phyloP scores from a whole-genome alignment of 805 yeast genomes.

The Candida tibetensis region DNA sequence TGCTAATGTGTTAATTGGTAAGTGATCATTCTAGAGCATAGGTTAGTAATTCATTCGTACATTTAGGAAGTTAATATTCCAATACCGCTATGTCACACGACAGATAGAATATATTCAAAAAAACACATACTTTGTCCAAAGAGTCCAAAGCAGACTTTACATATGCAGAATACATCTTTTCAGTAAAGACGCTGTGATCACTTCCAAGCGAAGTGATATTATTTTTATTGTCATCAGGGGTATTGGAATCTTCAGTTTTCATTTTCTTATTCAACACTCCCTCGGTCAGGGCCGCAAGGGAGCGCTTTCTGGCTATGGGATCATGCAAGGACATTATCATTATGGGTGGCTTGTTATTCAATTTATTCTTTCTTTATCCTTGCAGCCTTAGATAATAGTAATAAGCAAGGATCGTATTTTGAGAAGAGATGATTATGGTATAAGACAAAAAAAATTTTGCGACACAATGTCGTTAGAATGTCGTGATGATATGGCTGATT shows the following conservation, averaged over 20 bases:
- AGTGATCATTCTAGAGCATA: constrained; percentile 36
- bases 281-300: constrained; percentile 16
- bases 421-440: constrained; percentile 8
- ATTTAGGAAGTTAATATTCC: too few species aligned
- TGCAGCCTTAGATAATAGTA: too few species aligned
- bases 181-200: constrained; percentile 25
- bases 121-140: constrained; percentile 50
- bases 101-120: constrained; percentile 5
- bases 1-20: constrained; percentile 58
- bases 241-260: constrained; percentile 15
- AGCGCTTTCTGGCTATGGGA: constrained; percentile 33
- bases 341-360: too few species aligned
- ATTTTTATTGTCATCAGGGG: constrained; percentile 7
- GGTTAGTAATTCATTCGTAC: too few species aligned
- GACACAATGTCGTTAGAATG: background rate
- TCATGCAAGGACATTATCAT: constrained; percentile 41
- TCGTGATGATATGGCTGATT: background rate
- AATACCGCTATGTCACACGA: too few species aligned
- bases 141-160: constrained; percentile 69
- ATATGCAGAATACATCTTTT: constrained; percentile 42
- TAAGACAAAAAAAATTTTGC: background rate
- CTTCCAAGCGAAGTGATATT: constrained; percentile 1
- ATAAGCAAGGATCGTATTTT: too few species aligned
- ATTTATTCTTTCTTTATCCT: too few species aligned
- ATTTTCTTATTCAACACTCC: constrained; percentile 16